Base-by-base conservation (phyloP, 2,329 filamentous ascomycete species). In the Zasmidium angulare region DNA sequence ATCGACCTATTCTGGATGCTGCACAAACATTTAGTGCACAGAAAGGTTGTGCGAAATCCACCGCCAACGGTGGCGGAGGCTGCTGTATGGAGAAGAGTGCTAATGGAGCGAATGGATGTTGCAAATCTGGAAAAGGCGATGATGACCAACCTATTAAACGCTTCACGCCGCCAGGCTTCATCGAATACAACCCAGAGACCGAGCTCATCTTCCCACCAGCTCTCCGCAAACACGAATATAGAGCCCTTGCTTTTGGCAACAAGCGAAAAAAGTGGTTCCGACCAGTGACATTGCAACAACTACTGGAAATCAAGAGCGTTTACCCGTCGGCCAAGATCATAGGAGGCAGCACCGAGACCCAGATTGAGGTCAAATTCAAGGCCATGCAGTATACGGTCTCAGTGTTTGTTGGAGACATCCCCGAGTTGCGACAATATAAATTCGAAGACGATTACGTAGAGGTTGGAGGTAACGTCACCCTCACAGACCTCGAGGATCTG, bases 361-460 rank as follows among this genome's bases (percentile, higher is more conserved):
- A 98, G 76, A 98, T 99, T 61, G 95, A 99, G 77, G 90, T 96
- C 78, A 97, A 96, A 76, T 98, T 99, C 84, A 98, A 98, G 78
- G 91, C 89, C 0, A 85, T 96, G 81, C 85, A 92, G 68, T 98
- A 98, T 72, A 88, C 89, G 2, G 86, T 90, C 1, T 97, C 93
- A 0, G 90, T 99, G 0, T 98, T 89, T 66, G 90, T 98, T 10
- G 93, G 93, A 11, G 95, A 99, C 69, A 96, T 99, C 59, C 81
- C 90, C 0, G 95, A 98, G 76, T 78, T 99, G 59, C 84, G 91
- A 12, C 89, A 93, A 66, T 98, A 91, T 72, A 82, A 80, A 2
- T 88, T 97, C 72, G 82, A 89, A 46, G 87, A 93, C 3, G 87
- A 96, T 59, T 82, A 91, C 66, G 77, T 98, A n/a, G 91, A 96